phyloP scores from a whole-genome alignment of 768 basidiomycete genomes.

The Heimioporus sp. region DNA sequence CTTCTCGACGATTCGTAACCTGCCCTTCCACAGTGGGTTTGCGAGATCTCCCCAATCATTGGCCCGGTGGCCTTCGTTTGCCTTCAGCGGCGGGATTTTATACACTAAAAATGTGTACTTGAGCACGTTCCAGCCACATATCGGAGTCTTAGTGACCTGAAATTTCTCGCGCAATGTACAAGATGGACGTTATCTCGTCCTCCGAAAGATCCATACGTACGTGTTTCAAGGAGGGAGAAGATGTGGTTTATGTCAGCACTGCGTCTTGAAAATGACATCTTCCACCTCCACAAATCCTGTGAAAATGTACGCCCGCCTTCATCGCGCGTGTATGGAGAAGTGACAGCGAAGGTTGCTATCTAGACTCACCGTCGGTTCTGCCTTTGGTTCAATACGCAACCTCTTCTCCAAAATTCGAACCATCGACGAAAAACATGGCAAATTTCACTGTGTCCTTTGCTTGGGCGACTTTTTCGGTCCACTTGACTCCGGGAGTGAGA shows the following conservation, averaged over 20 bases:
- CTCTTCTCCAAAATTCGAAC: constrained; percentile 78
- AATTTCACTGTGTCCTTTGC: constrained; percentile 83
- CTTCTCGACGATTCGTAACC: constrained; percentile 81
- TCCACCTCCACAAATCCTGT: constrained; percentile 17
- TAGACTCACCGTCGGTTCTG: constrained; percentile 79
- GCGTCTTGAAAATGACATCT: too few species aligned
- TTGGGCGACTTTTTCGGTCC: constrained; percentile 85
- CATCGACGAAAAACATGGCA: constrained; percentile 90
- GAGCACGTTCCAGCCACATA: constrained; percentile 15
- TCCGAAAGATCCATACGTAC: constrained; percentile 50
- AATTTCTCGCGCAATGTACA: constrained; percentile 88
- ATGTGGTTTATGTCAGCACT: constrained; percentile 25
- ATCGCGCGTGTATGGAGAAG: background rate
- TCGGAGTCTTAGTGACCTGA: constrained; percentile 56
- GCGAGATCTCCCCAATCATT: constrained; percentile 90
- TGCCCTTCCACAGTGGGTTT: constrained; percentile 86
- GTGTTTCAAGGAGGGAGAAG: background rate
- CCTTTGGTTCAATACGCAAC: constrained; percentile 68
- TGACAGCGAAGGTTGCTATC: background rate
- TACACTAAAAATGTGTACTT: constrained; percentile 56
- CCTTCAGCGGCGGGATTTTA: constrained; percentile 85
- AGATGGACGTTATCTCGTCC: constrained; percentile 86
- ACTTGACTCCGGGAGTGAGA: constrained; percentile 27
- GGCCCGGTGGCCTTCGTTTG: constrained; percentile 87
- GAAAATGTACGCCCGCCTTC: constrained; percentile 30